A percentile compares a stretch with the other conserved stretches of the same genome.
phyloP scores from a whole-genome alignment of 352 stramenopile species.

The Phytophthora citricola region DNA sequence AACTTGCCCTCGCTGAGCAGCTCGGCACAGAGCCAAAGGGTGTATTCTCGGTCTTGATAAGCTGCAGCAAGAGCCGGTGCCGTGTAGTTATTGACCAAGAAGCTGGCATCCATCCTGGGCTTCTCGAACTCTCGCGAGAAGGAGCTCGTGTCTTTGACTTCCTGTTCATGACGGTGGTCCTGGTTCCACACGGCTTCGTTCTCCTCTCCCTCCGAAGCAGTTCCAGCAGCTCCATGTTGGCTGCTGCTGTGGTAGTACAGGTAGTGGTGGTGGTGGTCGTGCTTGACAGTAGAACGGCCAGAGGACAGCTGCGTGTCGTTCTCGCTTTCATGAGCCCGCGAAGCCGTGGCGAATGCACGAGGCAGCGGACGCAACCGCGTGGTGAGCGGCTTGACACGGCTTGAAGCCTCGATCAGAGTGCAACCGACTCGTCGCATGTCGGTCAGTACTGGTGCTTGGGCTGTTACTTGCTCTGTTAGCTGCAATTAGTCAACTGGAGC shows the following conservation, averaged over 20 bases:
- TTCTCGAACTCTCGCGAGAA: slow-evolving; percentile 79
- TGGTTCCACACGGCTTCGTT: slow-evolving; percentile 1
- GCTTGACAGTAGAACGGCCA: slow-evolving; percentile 1
- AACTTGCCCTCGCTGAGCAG: slow-evolving; percentile 79
- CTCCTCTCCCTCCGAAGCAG: slow-evolving; percentile 5
- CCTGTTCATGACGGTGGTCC: slow-evolving; percentile 10
- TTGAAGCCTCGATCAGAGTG: slow-evolving; percentile 19
- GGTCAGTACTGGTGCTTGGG: background rate
- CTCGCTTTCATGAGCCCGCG: slow-evolving; percentile 16
- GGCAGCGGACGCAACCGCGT: slow-evolving; percentile 4
- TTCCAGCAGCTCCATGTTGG: slow-evolving; percentile 15
- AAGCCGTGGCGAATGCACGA: slow-evolving; percentile 13
- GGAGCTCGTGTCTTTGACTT: slow-evolving; percentile 33
- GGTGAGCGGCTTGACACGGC: background rate
- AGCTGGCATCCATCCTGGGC: slow-evolving; percentile 72
- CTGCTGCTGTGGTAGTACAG: slow-evolving; percentile 40
- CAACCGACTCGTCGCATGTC: slow-evolving; percentile 34
- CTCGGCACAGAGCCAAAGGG: slow-evolving; percentile 74
- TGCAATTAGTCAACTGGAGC: slow-evolving; percentile 25
- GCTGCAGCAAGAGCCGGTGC: slow-evolving; percentile 93
- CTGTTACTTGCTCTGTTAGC: slow-evolving; percentile 1
- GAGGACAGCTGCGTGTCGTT: slow-evolving; percentile 18
- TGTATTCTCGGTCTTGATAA: slow-evolving; percentile 94
- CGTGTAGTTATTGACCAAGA: slow-evolving; percentile 97
- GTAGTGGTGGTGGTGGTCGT: slow-evolving; percentile 16